Conservation (phyloP, 2,329 filamentous ascomycete species). For the Fusarium verticillioides region DNA sequence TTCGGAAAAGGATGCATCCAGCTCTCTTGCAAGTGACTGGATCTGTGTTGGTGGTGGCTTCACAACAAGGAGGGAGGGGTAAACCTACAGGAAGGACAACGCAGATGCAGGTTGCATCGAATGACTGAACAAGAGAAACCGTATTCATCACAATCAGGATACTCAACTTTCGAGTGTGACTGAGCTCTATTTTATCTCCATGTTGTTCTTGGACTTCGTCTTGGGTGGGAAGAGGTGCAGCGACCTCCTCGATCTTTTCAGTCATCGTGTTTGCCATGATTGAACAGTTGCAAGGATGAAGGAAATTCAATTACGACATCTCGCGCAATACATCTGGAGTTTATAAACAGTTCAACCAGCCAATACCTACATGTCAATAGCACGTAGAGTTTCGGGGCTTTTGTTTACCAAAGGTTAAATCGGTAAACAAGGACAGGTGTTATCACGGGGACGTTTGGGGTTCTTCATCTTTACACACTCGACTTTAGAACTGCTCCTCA, state of each 20-base stretch:
- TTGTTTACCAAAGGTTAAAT: conserved; percentile 3
- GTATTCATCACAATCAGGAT: conserved; percentile 39
- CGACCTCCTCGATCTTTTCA: neutral
- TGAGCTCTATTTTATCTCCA: neutral
- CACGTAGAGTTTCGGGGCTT: neutral
- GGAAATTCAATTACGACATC: neutral
- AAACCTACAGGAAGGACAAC: conserved; percentile 43
- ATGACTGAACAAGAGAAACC: conserved; percentile 39
- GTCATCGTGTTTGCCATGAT: neutral
- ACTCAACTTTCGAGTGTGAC: conserved; percentile 12
- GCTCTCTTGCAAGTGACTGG: conserved; percentile 40
- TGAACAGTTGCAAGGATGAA: neutral
- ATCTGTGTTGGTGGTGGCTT: neutral
- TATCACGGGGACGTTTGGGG: neutral
- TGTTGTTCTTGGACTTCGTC: neutral
- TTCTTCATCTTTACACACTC: neutral
- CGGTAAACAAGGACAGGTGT: neutral
- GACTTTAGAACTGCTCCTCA: neutral
- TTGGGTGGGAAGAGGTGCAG: neutral
- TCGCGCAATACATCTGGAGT: neutral
- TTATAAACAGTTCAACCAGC: neutral
- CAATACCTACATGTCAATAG: neutral
- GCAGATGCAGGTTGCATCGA: conserved; percentile 45
- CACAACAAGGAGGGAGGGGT: neutral
- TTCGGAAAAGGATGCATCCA: conserved; percentile 42